Conservation (phyloP, 352 stramenopile species). For the Blastocystis sp. region DNA sequence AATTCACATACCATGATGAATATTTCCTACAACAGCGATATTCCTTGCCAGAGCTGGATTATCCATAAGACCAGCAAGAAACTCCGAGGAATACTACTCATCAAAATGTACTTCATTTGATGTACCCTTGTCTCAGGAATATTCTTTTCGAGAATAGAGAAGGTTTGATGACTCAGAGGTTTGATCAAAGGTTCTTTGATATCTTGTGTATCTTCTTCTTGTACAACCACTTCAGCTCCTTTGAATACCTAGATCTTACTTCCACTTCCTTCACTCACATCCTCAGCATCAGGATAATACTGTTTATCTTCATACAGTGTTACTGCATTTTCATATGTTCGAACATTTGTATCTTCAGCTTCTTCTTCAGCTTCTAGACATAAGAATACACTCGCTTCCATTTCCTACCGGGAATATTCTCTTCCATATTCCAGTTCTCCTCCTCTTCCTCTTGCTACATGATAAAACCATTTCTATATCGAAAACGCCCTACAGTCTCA, state of each 20-base stretch:
- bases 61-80: conserved; percentile 79
- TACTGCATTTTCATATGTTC: conserved; percentile 74
- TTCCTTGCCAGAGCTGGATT: conserved; percentile 81
- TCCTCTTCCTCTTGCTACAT: conserved; percentile 69
- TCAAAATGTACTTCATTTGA: conserved; percentile 66
- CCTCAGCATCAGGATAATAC: conserved; percentile 91
- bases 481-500: conserved; percentile 60
- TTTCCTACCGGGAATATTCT: conserved; percentile 35
- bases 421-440: conserved; percentile 66
- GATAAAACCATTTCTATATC: not conserved
- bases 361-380: conserved; percentile 51
- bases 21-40: conserved; percentile 87
- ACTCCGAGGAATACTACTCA: conserved; percentile 78
- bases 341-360: conserved; percentile 37
- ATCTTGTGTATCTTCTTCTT: conserved; percentile 96
- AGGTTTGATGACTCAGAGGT: conserved; percentile 84
- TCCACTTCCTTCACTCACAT: conserved; percentile 70
- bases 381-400: not conserved
- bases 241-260: conserved; percentile 49
- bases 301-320: conserved; percentile 99
- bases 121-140: conserved; percentile 71
- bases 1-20: conserved; percentile 82
- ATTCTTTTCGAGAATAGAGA: conserved; percentile 78
- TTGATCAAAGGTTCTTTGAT: conserved; percentile 95
- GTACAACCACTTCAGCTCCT: conserved; percentile 88